Base-by-base conservation (phyloP, 805 yeast genomes). In the Saturnispora dispora region DNA sequence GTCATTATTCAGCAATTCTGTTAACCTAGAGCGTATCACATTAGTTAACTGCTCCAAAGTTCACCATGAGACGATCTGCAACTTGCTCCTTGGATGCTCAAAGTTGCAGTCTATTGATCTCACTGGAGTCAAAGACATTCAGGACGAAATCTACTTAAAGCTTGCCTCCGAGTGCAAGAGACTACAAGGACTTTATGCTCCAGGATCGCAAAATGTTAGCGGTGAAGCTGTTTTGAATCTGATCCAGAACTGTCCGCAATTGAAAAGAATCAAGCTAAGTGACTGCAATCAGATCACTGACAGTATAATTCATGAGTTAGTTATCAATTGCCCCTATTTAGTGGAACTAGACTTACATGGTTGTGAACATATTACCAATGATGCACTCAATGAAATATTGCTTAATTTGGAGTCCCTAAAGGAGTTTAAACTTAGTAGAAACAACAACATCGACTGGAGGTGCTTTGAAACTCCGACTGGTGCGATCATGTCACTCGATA, bases 311-410 rank as follows among this genome's bases (percentile, higher is more conserved):
- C 60, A 71, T 40, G 73, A 75, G 22, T 72, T 89, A 66, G 82
- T 85, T 50, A 71, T 72, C n/a, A 77, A 77, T 62, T 91, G 97
- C 65, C 83, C 84, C 41, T 74, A 82, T 51, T 71, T 91, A 46
- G 95, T 90, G 17, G 99, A 91, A 67, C 83, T 93, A 48, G 98
- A 91, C 67, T 73, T 91, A 47, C 90, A 88, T 57, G 83, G 82
- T 44, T 85, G 96, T 67, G 78, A 83, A n/a, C 73, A 77, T 55
- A 79, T 90, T 36, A 77, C 85, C 13, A 86, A 88, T 63, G 63
- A 62, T n/a, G 73, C 85, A 43, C 72, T 89, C 46, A 70, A 75
- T 51, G 66, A 66, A 10, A 70, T 86, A 6, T 81, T 89, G 57
- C 63, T 72, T 17, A 79, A 77, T 27, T 72, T 89, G 45, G 77